These are phyloP conservation scores for Auricularia sp. DNA, from an alignment of 768 basidiomycete genomes.

Conservation along the genomic window DNA sequence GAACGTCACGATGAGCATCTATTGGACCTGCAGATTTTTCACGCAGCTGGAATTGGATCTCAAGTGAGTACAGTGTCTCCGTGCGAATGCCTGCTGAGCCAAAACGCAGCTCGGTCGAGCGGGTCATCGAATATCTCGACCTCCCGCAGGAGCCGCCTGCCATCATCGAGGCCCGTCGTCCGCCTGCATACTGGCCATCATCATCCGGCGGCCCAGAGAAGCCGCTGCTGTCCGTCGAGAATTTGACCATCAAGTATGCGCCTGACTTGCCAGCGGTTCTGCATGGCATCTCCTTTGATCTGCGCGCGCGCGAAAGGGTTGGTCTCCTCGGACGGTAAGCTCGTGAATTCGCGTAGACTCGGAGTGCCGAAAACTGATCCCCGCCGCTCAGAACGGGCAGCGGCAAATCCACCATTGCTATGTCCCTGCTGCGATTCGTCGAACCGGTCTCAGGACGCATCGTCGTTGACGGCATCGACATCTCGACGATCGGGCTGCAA, in stretches of 20 bases:
- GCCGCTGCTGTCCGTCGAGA: constrained; percentile 21
- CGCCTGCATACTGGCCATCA: constrained; percentile 20
- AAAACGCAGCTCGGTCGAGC: constrained; percentile 10
- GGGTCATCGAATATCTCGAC: constrained; percentile 24
- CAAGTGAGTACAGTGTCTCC: constrained; percentile 2
- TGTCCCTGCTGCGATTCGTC: constrained; percentile 29
- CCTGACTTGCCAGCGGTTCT: constrained; percentile 21
- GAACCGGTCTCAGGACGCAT: constrained; percentile 28
- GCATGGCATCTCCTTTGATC: constrained; percentile 23
- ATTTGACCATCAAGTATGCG: constrained; percentile 21
- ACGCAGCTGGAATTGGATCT: constrained; percentile 17
- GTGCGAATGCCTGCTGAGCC: background rate
- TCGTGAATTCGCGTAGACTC: background rate
- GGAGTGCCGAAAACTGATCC: background rate
- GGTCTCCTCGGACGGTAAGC: constrained; percentile 27
- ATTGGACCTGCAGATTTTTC: constrained; percentile 11
- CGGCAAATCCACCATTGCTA: constrained; percentile 23
- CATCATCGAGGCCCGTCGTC: constrained; percentile 22
- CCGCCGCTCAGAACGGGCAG: constrained; percentile 6
- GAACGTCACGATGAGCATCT: constrained; percentile 10
- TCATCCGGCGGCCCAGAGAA: constrained; percentile 16
- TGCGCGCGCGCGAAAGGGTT: constrained; percentile 22
- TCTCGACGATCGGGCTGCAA: constrained; percentile 29
- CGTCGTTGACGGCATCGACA: constrained; percentile 32
- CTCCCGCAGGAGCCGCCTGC: constrained; percentile 22